Evolutionary conservation across 2,329 filamentous ascomycete genomes (phyloP), one percentile per base, ranked within the genome.

Genomic region (Cladobotryum mycophilum): DNA sequence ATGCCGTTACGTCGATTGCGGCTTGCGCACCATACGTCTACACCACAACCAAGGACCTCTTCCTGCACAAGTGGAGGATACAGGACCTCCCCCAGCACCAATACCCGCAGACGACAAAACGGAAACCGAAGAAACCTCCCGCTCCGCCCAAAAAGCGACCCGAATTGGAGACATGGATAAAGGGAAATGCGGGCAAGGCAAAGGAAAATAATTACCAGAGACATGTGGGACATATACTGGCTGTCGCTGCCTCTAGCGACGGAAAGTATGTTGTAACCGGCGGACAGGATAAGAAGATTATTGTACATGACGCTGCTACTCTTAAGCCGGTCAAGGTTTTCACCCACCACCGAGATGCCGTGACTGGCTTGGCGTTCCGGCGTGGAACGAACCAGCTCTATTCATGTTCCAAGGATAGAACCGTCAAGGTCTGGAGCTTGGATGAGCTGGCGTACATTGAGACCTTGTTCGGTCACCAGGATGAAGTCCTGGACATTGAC

Each of bases 391-490:
- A 96, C 63, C 91, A 96, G 69, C 74, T 99, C 17, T 99, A 95
- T 72, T 95, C 89, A 3, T 86, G 87, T 52, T 93, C 89, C 48
- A 88, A 86, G 62, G 93, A 99, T 69, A 82, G 93, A 40, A 96
- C 92, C 3, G 86, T 99, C 64, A 97, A 97, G 69, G 86, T 95
- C 33, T 99, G 92, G 89, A 92, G 86, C 58, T 74, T 96, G 41
- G 87, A 96, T 60, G 90, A 95, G 66, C 78, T 96, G 55, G 89
- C 92, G 42, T 99, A 97, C 63, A 82, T 96, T 30, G 93, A 99
- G 69, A 97, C 92, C 0, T 76, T 99, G 0, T 97, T 96, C 64
- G 93, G 93, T 41, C 93, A 99, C 70, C 92, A 96, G 65, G 92
- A 97, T 65, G 80, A 88, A 56, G 87, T 97, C 5, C 78, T 92